Conservation (phyloP, 2,329 filamentous ascomycete species). For the Exophiala spinifera region DNA sequence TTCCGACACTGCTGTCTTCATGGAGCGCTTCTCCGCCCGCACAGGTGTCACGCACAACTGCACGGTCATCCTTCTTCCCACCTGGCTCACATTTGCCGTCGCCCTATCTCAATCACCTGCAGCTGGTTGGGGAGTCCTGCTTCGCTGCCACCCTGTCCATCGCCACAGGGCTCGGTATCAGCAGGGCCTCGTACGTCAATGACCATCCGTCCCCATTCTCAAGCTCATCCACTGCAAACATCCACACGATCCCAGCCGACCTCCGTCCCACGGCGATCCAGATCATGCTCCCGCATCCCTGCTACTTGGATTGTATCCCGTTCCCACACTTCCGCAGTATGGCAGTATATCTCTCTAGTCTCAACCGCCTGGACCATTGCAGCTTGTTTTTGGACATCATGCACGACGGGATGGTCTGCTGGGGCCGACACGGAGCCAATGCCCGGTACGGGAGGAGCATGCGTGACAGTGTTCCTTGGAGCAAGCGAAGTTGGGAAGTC, state of each 20-base stretch:
- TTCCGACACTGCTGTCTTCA: background rate
- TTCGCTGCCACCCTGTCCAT: slow-evolving; percentile 21
- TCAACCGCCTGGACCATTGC: slow-evolving; percentile 35
- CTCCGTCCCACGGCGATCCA: slow-evolving; percentile 18
- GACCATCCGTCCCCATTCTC: slow-evolving; percentile 24
- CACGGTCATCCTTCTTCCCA: background rate
- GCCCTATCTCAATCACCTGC: slow-evolving; percentile 21
- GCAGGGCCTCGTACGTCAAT: slow-evolving; percentile 18
- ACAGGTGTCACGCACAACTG: background rate
- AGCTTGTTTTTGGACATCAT: slow-evolving; percentile 39
- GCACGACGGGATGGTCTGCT: slow-evolving; percentile 39
- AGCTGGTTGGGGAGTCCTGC: slow-evolving; percentile 22
- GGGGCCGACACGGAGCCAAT: slow-evolving; percentile 33
- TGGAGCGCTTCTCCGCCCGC: background rate
- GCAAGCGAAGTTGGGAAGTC: slow-evolving; percentile 46
- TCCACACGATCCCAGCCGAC: slow-evolving; percentile 14
- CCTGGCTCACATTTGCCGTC: slow-evolving; percentile 9
- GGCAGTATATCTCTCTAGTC: slow-evolving; percentile 20
- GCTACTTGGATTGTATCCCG: slow-evolving; percentile 23
- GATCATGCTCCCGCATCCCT: slow-evolving; percentile 20
- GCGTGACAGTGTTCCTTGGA: slow-evolving; percentile 42
- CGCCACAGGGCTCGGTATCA: slow-evolving; percentile 17
- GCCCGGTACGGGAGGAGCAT: slow-evolving; percentile 31
- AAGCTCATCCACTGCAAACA: slow-evolving; percentile 8
- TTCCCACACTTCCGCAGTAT: slow-evolving; percentile 23